phyloP scores from a whole-genome alignment of 1,284 basidiomycete species.

The Moesziomyces antarcticus region DNA sequence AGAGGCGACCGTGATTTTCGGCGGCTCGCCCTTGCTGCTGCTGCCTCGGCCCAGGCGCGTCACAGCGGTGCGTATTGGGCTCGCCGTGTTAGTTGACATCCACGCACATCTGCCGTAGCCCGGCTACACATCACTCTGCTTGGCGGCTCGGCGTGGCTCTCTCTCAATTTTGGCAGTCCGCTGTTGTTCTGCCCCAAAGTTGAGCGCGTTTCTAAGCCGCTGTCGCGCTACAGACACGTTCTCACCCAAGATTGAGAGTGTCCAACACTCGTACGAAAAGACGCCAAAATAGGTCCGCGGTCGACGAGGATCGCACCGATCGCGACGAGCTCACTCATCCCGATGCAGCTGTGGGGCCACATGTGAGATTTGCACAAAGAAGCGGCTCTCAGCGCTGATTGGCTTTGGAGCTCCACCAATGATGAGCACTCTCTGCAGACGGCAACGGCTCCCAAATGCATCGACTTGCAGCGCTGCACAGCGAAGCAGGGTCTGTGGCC shows the following conservation, averaged over 20 bases:
- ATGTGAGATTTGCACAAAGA: too few relatives aligned
- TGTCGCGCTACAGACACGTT: constrained; percentile 12
- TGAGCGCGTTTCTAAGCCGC: constrained; percentile 24
- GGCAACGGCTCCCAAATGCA: neutral
- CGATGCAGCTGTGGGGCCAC: too few relatives aligned
- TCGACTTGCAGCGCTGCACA: constrained; percentile 20
- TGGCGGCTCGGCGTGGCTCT: neutral
- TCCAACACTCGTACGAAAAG: constrained; percentile 6
- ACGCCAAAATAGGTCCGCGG: neutral
- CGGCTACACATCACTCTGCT: neutral
- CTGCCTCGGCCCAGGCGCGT: too few relatives aligned
- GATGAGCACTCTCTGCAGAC: neutral
- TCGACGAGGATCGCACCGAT: neutral
- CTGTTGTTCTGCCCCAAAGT: constrained; percentile 30
- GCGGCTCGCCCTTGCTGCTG: too few relatives aligned
- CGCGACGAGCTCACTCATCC: too few relatives aligned
- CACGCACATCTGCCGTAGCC: neutral
- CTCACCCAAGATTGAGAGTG: neutral
- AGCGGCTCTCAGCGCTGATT: too few relatives aligned
- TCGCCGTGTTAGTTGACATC: neutral
- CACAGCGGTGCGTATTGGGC: neutral
- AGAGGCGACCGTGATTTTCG: neutral
- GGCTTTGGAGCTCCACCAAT: neutral
- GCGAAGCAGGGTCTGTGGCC: constrained; percentile 26
- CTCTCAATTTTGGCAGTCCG: constrained; percentile 13